Base-by-base conservation (phyloP, 495 filamentous ascomycete genomes). In the Symbiotaphrina buchneri region DNA sequence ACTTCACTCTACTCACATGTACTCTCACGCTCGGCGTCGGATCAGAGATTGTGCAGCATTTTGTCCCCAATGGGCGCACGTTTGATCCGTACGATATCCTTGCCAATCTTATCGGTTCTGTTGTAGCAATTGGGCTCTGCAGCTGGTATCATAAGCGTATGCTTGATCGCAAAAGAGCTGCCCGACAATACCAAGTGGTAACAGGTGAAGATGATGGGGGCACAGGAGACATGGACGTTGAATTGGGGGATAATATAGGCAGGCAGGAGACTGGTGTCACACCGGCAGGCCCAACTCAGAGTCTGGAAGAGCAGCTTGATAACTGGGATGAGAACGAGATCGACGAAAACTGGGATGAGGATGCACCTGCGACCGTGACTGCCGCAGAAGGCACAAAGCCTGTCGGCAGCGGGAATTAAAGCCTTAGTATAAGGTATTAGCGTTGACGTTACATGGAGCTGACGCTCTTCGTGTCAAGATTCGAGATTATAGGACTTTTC, bases 121-220 rank as follows among this genome's bases (percentile, higher is more conserved):
- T 74, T 10, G 53, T 55, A 1, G 82, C 65, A 0, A 46, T 94
- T 27, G 71, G 61, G 5, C 43, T 91, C 18, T 84, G 77, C 43
- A 69, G 67, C 33, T 82, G 78, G 74, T 97, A 95, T 39, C 87
- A 97, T 52, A 75, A 74, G 36, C 68, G 87, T 24, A 95, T 95
- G 90, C 56, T 97, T 29, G 83, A 94, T 45, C 61, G 87, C 30
- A 80, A 80, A 42, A 65, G 90, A 28, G 55, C 69, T 44, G 68
- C 68, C 26, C 76, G 73, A 38, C 61, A 65, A 22, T 84, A 90
- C 40, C 57, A 60, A 13, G 51, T 68, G 10, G 68, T 79, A 21
- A 58, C 65, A 4, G 61, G 56, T 20, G 52, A 54, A 18, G 63
- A 45, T 13, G 38, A 31, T 10, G 49, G 49, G 3, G n/a, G n/a